A percentile compares a stretch with the other conserved stretches of the same genome.
phyloP scores from a whole-genome alignment of 352 stramenopile genomes.

The Phytophthora megakarya region DNA sequence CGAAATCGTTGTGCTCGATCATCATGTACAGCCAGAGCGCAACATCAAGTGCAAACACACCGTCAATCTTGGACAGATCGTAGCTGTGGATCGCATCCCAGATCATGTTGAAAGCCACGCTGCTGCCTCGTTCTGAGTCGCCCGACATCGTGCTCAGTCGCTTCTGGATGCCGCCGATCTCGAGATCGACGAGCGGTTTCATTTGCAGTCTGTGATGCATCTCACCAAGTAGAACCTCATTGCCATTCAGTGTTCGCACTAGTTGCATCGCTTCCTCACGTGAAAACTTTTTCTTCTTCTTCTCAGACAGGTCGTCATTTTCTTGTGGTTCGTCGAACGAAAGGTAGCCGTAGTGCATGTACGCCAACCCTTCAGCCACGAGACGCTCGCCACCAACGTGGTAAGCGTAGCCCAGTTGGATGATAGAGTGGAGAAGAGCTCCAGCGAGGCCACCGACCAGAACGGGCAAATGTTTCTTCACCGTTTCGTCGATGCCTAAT shows the following conservation, averaged over 20 bases:
- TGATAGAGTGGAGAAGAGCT: constrained; percentile 45
- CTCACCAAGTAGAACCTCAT: constrained; percentile 32
- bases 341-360: constrained; percentile 44
- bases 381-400: constrained; percentile 38
- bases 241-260: constrained; percentile 17
- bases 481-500: constrained; percentile 31
- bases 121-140: constrained; percentile 31
- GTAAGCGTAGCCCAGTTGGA: constrained; percentile 49
- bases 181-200: constrained; percentile 26
- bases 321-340: constrained; percentile 39
- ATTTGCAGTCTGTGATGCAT: constrained; percentile 32
- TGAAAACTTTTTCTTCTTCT: constrained; percentile 29
- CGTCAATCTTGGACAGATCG: constrained; percentile 40
- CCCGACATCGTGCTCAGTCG: constrained; percentile 36
- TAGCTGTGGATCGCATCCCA: constrained; percentile 35
- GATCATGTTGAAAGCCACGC: constrained; percentile 34
- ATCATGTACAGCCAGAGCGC: constrained; percentile 45
- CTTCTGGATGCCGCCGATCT: constrained; percentile 33
- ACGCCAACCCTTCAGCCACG: constrained; percentile 45
- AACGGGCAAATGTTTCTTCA: constrained; percentile 43
- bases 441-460: constrained; percentile 44
- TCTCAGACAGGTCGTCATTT: constrained; percentile 19
- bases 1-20: constrained; percentile 48
- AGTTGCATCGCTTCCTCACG: constrained; percentile 30
- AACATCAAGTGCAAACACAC: constrained; percentile 39